Base-by-base conservation (phyloP, 805 yeast genomes). In the Candida taoyuanica region DNA sequence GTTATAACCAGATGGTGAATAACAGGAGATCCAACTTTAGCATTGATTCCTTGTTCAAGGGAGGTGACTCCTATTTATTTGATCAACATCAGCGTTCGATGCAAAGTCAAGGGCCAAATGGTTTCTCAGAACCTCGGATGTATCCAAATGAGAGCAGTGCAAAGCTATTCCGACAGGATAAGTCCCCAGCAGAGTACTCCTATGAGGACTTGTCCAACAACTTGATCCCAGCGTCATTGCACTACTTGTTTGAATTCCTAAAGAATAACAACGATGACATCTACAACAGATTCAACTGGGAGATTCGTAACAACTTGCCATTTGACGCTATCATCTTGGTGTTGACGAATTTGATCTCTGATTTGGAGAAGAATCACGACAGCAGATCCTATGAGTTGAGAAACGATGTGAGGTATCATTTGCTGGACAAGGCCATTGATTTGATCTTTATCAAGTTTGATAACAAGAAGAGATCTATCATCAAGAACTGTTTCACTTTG, bases 281-380 rank as follows among this genome's bases (percentile, higher is more conserved):
- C 35, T 73, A 70, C 51, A 75, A 75, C 5, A 67, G 70, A 39
- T 77, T 64, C 54, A 77, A 76, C 47, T 77, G 83, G 83, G 77
- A 75, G 45, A 65, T 76, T 34, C 70, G 76, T 49, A 63, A 79
- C 31, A 73, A 75, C n/a, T 68, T 77, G 33, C 84, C 84, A 3
- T 62, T 76, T 36, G 81, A 77, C 55, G 74, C 79, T 7, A 66
- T 77, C 13, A 71, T 76, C 12, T 53, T 76, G 37, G 58, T 76
- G 42, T 62, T 74, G 46, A 71, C 74, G 12, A 72, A 76, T 23
- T 63, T 77, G 34, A 67, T 74, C 3, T 71, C 75, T 7, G 78
- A 76, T 51, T 62, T 75, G 52, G 59, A 53, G 29, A 51, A 52
- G 39, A 63, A 63, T 40, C 48, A 58, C 11, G 50, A 57, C 20